Evolutionary conservation across 306 rosid genomes (phyloP), one percentile per base, ranked within the genome.

Genomic region (Canavalia ensiformis): DNA sequence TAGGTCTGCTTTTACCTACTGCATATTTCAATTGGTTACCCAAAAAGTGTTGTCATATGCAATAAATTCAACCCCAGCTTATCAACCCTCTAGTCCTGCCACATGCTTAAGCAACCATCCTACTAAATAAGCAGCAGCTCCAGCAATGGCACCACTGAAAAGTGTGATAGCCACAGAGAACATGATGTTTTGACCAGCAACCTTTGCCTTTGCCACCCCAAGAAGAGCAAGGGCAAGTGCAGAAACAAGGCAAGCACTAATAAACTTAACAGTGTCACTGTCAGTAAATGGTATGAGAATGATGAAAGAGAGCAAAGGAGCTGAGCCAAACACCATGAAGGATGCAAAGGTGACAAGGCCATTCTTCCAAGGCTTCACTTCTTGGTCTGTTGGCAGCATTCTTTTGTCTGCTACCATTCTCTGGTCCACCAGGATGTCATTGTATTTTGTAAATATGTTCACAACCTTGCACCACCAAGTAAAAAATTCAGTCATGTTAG

Each of bases 341-440:
- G 94, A 80, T 8, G 68, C 84, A 60, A 88, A 88, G 1, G 91
- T 89, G 3, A 85, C 75, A 2, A 87, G 75, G n/a, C 89, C 91
- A 41, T 84, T 86, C 89, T 87, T 91, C 91, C 92, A 87, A 0
- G 96, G 91, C 82, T 86, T 82, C 45, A 79, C 91, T 77, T 88
- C 89, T 62, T 84, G 55, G 1, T 86, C 86, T 2, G 89, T 81
- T 3, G 83, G 86, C 47, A 81, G 72, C 78, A 66, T 78, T 83
- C 90, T 91, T 56, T 60, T 86, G 13, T 83, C 70, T 44, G 88
- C 86, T 34, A 49, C 78, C 92, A 90, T 87, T 76, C 84, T 89
- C 54, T 89, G 90, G 47, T 84, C 89, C 80, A 91, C 91, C 73
- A 87, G 8, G n/a, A 88, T 83, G 88, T 79, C 84, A 31, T 72